Evolutionary conservation across 768 basidiomycete species (phyloP).

Genomic region (Steccherinum ochraceum): DNA sequence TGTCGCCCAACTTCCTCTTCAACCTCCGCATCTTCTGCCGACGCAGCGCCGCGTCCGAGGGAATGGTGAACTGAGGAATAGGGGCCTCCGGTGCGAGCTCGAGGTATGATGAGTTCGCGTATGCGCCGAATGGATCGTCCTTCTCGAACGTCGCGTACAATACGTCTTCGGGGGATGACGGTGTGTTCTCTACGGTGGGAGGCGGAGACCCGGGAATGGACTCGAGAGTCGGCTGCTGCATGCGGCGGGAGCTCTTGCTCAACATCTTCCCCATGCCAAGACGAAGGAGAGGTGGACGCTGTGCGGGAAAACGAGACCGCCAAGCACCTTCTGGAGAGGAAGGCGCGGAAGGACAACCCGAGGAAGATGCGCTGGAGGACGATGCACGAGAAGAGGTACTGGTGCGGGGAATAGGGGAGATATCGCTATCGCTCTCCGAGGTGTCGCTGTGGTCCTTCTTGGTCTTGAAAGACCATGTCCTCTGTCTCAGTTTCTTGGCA

Average conservation of each 20-base stretch:
- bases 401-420: not conserved
- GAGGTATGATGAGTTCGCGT: not conserved
- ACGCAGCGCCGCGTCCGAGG: conserved; percentile 34
- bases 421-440: not conserved
- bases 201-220: conserved; percentile 16
- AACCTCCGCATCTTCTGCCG: conserved; percentile 60
- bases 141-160: not conserved
- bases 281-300: conserved; percentile 6
- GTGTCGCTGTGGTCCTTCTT: not conserved
- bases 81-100: not conserved
- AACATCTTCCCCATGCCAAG: conserved; percentile 2
- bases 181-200: conserved; percentile 1
- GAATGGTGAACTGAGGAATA: conserved; percentile 32
- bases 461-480: not conserved
- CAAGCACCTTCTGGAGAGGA: conserved; percentile 9
- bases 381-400: conserved; percentile 1
- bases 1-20: conserved; percentile 54
- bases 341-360: not conserved
- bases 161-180: not conserved
- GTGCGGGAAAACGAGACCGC: conserved; percentile 9
- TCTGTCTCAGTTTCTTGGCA: not conserved
- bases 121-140: not conserved
- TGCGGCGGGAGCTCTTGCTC: not conserved
- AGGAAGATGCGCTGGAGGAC: conserved; percentile 2
- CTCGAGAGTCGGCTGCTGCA: not conserved